These are phyloP conservation scores for Blepharisma japonicum DNA, from an alignment of 73 alveolate species.

Conservation along the genomic window DNA sequence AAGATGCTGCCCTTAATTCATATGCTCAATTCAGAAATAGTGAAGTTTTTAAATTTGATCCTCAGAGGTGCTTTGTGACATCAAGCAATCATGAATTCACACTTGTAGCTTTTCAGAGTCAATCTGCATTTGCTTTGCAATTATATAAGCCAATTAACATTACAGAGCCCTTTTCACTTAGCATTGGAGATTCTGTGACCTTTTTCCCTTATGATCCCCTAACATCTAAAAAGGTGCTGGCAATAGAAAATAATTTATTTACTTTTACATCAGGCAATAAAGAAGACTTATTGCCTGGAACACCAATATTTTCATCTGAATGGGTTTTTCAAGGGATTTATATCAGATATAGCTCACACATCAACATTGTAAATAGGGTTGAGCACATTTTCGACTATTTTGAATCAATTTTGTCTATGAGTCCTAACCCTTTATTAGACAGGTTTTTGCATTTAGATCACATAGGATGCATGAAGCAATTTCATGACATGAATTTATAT, in stretches of 20 bases:
- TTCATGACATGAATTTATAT: background rate
- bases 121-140: background rate
- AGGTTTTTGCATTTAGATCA: constrained; percentile 3
- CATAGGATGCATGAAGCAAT: background rate
- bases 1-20: background rate
- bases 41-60: constrained; percentile 29
- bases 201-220: constrained; percentile 16
- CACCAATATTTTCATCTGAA: background rate
- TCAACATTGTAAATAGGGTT: constrained; percentile 2
- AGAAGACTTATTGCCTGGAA: constrained; percentile 25
- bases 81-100: constrained; percentile 8
- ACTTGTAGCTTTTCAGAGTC: constrained; percentile 23
- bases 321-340: constrained; percentile 23
- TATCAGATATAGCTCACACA: background rate
- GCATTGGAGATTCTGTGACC: background rate
- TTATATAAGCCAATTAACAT: constrained; percentile 17
- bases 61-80: constrained; percentile 29
- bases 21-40: constrained; percentile 32
- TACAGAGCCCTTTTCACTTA: background rate
- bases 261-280: constrained; percentile 19
- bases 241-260: constrained; percentile 1
- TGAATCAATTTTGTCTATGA: background rate
- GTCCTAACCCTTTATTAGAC: background rate
- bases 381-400: background rate
- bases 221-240: background rate